Conservation (phyloP, 768 basidiomycete genomes). For the Mrakia gelida region DNA sequence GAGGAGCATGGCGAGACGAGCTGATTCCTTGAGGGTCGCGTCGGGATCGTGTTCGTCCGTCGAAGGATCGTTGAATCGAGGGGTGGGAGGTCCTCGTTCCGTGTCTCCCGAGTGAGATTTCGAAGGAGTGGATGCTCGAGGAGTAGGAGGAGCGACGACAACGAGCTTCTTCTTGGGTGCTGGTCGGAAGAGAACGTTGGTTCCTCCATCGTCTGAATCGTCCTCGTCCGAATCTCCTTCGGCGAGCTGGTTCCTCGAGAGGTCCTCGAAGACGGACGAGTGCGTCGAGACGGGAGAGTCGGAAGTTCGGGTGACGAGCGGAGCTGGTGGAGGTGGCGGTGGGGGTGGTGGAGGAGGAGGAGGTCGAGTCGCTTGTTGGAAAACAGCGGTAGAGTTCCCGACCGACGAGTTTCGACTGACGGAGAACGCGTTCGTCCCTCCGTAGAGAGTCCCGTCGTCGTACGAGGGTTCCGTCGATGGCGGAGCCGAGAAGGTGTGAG, state of each 20-base stretch:
- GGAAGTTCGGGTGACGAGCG: not conserved
- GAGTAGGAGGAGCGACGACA: not conserved
- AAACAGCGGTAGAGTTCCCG: not conserved
- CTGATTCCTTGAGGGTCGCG: slow-evolving; percentile 15
- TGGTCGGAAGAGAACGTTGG: slow-evolving; percentile 28
- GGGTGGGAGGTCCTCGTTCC: not conserved
- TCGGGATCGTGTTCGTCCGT: not conserved
- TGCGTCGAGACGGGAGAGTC: not conserved
- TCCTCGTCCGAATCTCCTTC: slow-evolving; percentile 4
- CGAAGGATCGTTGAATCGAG: not conserved
- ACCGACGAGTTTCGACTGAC: not conserved
- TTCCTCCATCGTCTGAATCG: slow-evolving; percentile 26
- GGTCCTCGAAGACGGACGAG: not conserved
- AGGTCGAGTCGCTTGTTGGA: not conserved
- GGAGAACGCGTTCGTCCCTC: not conserved
- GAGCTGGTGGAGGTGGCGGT: not conserved
- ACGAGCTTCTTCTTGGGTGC: slow-evolving; percentile 3
- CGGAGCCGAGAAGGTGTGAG: not conserved
- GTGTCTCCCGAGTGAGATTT: not conserved
- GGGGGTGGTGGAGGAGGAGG: slow-evolving; percentile 8
- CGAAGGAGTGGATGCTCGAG: not conserved
- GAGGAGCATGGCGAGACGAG: not conserved
- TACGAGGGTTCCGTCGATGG: not conserved
- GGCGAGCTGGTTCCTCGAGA: slow-evolving; percentile 4
- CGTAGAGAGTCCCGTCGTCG: slow-evolving; percentile 7